Evolutionary conservation across 2,329 filamentous ascomycete species (phyloP).

Genomic region (Cladosporium sp.): DNA sequence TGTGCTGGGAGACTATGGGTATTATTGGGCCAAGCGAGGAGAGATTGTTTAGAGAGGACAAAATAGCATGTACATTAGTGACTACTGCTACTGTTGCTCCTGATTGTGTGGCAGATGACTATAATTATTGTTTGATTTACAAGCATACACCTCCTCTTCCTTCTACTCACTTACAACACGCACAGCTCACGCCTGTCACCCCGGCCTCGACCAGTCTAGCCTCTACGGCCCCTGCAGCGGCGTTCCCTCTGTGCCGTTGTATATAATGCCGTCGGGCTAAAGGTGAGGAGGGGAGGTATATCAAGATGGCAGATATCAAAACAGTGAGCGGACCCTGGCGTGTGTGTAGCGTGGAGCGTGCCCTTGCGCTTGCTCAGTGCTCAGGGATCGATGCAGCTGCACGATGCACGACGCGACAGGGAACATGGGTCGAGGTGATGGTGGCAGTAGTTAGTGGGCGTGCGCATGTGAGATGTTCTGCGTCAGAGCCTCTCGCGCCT

Average conservation of each 20-base stretch:
- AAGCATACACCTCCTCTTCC: background rate
- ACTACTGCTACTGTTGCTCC: background rate
- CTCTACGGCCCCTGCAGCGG: conserved; percentile 12
- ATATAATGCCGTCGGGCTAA: background rate
- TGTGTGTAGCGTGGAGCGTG: background rate
- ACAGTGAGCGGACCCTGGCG: background rate
- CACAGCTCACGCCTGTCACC: background rate
- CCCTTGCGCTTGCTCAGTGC: background rate
- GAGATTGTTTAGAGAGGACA: background rate
- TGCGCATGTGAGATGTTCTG: conserved; percentile 8
- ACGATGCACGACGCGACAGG: conserved; percentile 8
- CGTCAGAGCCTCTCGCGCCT: conserved; percentile 4
- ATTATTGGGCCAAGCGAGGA: background rate
- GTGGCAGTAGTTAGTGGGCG: too few species aligned
- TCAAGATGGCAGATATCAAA: background rate
- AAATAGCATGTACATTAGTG: background rate
- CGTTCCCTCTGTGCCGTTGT: background rate
- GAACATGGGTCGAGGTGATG: background rate
- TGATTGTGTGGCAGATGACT: background rate
- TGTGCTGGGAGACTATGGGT: background rate
- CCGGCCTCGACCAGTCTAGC: background rate
- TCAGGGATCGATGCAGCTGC: background rate
- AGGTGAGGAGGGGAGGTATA: background rate
- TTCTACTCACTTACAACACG: too few species aligned
- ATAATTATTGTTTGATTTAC: background rate